phyloP scores from a whole-genome alignment of 2,329 filamentous ascomycete species.

The Epichloe sp. region DNA sequence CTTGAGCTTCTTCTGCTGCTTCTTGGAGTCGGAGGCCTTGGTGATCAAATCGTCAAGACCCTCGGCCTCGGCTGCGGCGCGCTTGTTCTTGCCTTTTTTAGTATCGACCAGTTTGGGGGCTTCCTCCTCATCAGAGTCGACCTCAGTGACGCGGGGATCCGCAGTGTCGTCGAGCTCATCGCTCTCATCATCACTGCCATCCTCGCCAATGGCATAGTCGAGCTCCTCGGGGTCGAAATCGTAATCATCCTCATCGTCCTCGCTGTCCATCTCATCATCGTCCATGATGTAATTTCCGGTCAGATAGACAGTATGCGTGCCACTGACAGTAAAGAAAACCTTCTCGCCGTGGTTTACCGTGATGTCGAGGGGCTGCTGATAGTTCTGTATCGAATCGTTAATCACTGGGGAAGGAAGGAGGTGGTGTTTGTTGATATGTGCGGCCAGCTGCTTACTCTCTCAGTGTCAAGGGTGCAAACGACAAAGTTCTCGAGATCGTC shows the following conservation, averaged over 20 bases:
- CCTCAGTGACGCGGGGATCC: conserved; percentile 71
- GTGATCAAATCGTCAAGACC: conserved; percentile 74
- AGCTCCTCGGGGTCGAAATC: conserved; percentile 73
- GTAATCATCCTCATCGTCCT: conserved; percentile 59
- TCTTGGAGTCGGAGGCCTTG: conserved; percentile 68
- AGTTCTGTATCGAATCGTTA: conserved; percentile 49
- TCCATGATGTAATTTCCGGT: conserved; percentile 93
- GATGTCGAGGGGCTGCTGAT: conserved; percentile 90
- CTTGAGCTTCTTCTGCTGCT: conserved; percentile 95
- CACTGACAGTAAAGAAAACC: conserved; percentile 83
- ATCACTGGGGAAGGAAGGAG: not conserved
- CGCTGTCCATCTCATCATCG: conserved; percentile 42
- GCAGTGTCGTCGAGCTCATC: conserved; percentile 69
- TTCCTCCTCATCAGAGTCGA: conserved; percentile 69
- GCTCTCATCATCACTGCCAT: conserved; percentile 58
- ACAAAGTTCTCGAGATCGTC: conserved; percentile 77
- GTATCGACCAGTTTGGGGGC: conserved; percentile 42
- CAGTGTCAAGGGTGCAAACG: conserved; percentile 87
- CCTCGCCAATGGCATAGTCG: conserved; percentile 57
- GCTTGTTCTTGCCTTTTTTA: conserved; percentile 86
- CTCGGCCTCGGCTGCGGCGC: conserved; percentile 61
- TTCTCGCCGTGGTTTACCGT: conserved; percentile 79
- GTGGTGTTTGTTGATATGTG: not conserved
- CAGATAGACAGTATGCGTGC: conserved; percentile 80
- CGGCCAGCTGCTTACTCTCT: conserved; percentile 52